phyloP scores from a whole-genome alignment of 352 stramenopile genomes.

The Phytopythium helicoides region DNA sequence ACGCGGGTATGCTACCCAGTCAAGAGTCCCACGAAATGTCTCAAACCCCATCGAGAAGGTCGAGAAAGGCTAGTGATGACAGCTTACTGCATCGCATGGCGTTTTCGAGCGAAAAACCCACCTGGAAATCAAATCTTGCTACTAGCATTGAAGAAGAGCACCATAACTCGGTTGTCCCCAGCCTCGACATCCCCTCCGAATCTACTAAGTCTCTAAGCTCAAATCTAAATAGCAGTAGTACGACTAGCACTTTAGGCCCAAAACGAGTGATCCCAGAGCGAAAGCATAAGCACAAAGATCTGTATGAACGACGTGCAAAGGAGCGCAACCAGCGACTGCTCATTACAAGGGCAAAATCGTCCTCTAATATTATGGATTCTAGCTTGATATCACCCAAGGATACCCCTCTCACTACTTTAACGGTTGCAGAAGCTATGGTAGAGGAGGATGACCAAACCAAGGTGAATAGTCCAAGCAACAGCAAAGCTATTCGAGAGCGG shows the following conservation, averaged over 20 bases:
- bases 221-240: neutral
- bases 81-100: constrained; percentile 57
- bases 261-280: constrained; percentile 42
- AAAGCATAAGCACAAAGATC: constrained; percentile 60
- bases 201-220: no score
- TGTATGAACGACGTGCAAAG: constrained; percentile 57
- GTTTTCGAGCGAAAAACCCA: constrained; percentile 34
- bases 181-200: no score
- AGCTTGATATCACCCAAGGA: no score
- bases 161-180: no score
- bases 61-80: constrained; percentile 53
- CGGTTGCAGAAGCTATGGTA: neutral
- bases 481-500: constrained; percentile 4
- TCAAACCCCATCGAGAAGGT: constrained; percentile 15
- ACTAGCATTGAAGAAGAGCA: constrained; percentile 46
- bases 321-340: constrained; percentile 49
- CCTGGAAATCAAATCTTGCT: constrained; percentile 53
- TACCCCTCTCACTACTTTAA: neutral
- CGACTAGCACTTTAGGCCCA: neutral
- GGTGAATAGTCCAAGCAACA: neutral
- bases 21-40: neutral
- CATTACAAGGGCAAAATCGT: neutral
- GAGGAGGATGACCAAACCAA: neutral
- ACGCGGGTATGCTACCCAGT: constrained; percentile 1
- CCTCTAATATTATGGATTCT: neutral